These are phyloP conservation scores for Diplodia intermedia DNA, from an alignment of 2,329 filamentous ascomycete species.

Conservation along the genomic window DNA sequence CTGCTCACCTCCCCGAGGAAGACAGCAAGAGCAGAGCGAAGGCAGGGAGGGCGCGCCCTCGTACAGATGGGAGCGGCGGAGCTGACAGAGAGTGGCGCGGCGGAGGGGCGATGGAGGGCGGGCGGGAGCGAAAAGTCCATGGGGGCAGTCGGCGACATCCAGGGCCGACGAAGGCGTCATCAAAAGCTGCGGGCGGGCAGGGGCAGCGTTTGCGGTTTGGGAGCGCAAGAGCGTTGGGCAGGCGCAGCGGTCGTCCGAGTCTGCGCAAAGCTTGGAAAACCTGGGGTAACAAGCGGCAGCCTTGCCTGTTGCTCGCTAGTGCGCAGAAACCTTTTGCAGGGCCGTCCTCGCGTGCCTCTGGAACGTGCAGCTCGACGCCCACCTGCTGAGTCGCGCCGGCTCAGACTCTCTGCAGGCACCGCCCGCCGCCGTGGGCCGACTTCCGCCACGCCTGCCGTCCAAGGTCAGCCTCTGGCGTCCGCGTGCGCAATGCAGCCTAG, in stretches of 20 bases:
- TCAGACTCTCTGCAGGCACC: conserved; percentile 16
- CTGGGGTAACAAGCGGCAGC: conserved; percentile 29
- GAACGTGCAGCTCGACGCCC: conserved; percentile 20
- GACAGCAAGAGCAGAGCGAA: conserved; percentile 23
- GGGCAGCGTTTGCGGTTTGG: conserved; percentile 6
- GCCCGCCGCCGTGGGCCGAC: conserved; percentile 15
- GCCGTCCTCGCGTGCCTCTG: conserved; percentile 27
- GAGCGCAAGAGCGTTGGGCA: conserved; percentile 8
- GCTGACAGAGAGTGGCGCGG: conserved; percentile 17
- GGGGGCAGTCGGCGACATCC: conserved; percentile 28
- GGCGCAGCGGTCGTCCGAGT: conserved; percentile 23
- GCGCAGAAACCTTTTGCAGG: conserved; percentile 29
- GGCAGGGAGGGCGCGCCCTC: conserved; percentile 20
- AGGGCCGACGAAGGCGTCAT: conserved; percentile 16
- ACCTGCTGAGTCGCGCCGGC: conserved; percentile 16
- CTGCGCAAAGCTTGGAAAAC: conserved; percentile 29
- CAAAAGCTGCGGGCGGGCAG: conserved; percentile 1
- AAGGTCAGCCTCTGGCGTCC: conserved; percentile 5
- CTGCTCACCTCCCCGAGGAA: conserved; percentile 18
- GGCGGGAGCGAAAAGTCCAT: conserved; percentile 31
- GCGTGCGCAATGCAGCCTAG: conserved; percentile 5
- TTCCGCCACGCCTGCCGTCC: conserved; percentile 3
- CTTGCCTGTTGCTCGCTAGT: conserved; percentile 30
- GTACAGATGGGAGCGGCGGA: not conserved
- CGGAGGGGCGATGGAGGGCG: conserved; percentile 1